Conservation (phyloP, 75 land plant genomes). For the Cupressus sempervirens region DNA sequence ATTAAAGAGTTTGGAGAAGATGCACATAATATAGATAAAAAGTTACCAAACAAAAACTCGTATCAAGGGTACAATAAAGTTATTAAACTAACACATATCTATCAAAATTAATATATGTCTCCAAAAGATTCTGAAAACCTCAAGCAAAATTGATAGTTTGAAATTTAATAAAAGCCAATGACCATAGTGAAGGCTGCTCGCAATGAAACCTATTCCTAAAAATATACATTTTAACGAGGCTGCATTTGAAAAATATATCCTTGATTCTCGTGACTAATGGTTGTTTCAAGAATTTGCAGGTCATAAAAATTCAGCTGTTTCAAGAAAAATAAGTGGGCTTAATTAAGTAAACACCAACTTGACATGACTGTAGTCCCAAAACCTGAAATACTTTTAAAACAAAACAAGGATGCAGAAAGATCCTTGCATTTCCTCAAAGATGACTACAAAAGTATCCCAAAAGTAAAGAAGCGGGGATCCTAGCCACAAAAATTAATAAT, state of each 20-base stretch:
- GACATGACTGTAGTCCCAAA: no score
- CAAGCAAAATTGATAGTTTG: neutral
- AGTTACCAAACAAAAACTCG: neutral
- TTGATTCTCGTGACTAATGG: neutral
- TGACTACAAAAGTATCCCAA: neutral
- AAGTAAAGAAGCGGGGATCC: neutral
- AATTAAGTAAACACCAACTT: no score
- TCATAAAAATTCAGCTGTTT: neutral
- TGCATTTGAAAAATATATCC: neutral
- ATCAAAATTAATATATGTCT: neutral
- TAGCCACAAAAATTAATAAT: neutral
- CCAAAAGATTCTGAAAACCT: neutral
- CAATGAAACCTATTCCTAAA: neutral
- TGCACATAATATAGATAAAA: neutral
- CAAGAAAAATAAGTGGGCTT: no score
- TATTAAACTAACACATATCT: neutral
- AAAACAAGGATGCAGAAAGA: neutral
- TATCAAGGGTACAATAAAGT: neutral
- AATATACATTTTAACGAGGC: neutral
- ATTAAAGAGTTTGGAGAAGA: neutral
- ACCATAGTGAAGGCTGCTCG: neutral
- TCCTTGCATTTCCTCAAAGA: neutral
- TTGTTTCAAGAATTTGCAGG: neutral
- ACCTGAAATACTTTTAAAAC: neutral
- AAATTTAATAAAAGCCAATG: neutral